phyloP scores from a whole-genome alignment of 768 basidiomycete species.

The Cytidiella melzeri region DNA sequence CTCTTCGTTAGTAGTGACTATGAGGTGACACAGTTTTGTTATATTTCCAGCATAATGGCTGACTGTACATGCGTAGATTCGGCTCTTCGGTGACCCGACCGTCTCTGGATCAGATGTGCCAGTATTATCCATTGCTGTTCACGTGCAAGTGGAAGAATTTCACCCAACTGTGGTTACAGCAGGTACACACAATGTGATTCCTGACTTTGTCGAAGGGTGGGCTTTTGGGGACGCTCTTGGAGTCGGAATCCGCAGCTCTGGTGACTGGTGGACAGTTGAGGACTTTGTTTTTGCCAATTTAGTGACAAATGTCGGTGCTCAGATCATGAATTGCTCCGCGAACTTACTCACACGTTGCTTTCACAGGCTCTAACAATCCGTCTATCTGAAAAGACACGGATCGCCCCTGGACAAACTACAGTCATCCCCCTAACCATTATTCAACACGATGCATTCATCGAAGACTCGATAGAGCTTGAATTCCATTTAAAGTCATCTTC shows the following conservation, averaged over 20 bases:
- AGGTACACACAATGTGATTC: constrained; percentile 46
- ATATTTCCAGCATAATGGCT: background rate
- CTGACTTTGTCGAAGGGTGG: constrained; percentile 70
- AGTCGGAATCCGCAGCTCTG: constrained; percentile 48
- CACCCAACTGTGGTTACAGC: constrained; percentile 32
- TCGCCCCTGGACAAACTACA: constrained; percentile 61
- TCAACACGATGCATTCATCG: constrained; percentile 34
- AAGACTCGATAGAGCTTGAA: constrained; percentile 31
- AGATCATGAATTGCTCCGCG: no score
- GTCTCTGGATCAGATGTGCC: constrained; percentile 37
- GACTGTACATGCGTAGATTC: constrained; percentile 46
- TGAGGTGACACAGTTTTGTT: constrained; percentile 43
- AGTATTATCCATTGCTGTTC: constrained; percentile 48
- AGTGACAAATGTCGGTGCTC: constrained; percentile 14
- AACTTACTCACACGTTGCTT: no score
- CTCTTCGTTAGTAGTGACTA: constrained; percentile 78
- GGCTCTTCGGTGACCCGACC: constrained; percentile 76
- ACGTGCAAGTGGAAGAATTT: constrained; percentile 39
- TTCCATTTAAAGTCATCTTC: constrained; percentile 18
- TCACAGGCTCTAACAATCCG: background rate
- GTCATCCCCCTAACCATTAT: constrained; percentile 46
- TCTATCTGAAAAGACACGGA: constrained; percentile 24
- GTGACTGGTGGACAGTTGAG: constrained; percentile 51
- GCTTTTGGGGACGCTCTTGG: constrained; percentile 71
- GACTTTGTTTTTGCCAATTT: constrained; percentile 16